Base-by-base conservation (phyloP, 805 yeast species). In the Candida insectalens region DNA sequence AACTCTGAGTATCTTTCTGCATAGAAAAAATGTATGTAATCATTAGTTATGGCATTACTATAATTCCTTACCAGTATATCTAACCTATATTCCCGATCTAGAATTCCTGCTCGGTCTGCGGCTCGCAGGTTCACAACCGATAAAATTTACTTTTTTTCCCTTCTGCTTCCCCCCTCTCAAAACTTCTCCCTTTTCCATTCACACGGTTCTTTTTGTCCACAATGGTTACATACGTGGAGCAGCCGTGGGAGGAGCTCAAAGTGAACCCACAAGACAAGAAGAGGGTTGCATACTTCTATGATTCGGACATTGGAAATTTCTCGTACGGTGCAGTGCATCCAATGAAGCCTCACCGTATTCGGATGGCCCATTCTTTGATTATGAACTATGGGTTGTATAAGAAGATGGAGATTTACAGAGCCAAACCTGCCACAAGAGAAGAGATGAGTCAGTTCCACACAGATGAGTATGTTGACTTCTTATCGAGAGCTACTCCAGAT, bases 271-370 rank as follows among this genome's bases (percentile, higher is more conserved):
- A 62, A 39, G 71, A 69, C 34, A 70, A 69, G 56, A 64, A 66
- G 44, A 57, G 69, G 27, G 87, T 81, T 20, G 89, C 92, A 0
- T 81, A 81, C 51, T 81, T 81, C 55, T 80, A 80, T 50, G 89
- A 80, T 56, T 74, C 95, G 19, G 98, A 89, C 55, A 95, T 92
- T 31, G 97, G 97, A 23, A 92, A 92, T 62, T 89, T 89, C 60
- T 95, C 96, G 29, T 92, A 92, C 55, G 97, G 97, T 37, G 92
- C 96, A 4, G 96, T 96, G 19, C 98, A 92, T 59, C 96, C 96
- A 27, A 92, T 92, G 98, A 92, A 92, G 56, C 98, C 98, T 17
- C 96, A 89, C 58, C 77, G 98, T 53, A 87, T 92, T 63, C 81
- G 97, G 74, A 88, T 92, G 95, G 94, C 97, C 6, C 97, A 92